phyloP scores from a whole-genome alignment of 148 eudicot species.

The Diospyros kaki region DNA sequence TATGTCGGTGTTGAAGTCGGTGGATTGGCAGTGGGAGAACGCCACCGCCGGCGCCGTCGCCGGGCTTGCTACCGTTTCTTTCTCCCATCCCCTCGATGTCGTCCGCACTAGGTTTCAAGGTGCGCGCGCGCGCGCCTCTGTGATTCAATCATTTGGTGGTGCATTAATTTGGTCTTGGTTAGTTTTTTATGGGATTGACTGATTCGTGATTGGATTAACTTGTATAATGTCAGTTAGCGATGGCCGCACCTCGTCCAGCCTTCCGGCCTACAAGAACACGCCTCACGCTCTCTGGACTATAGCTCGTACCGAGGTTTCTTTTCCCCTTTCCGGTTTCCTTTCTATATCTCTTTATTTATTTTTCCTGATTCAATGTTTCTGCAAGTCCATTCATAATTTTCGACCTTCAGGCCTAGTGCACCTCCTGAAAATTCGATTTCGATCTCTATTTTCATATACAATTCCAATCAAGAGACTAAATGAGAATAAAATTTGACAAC shows the following conservation, averaged over 20 bases:
- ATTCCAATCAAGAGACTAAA: neutral
- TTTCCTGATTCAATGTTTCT: too few species aligned
- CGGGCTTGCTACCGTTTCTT: slow-evolving; percentile 77
- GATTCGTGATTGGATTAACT: too few species aligned
- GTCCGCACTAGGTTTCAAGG: slow-evolving; percentile 98
- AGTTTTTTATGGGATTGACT: neutral
- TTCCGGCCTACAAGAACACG: slow-evolving; percentile 78
- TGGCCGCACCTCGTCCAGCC: slow-evolving; percentile 48
- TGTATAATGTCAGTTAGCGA: slow-evolving; percentile 52
- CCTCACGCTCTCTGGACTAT: slow-evolving; percentile 88
- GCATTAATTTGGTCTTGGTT: neutral
- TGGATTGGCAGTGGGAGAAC: slow-evolving; percentile 84
- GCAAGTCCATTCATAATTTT: too few species aligned
- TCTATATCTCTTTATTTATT: neutral
- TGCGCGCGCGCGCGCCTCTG: neutral
- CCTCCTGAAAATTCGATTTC: too few species aligned
- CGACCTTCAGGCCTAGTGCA: too few species aligned
- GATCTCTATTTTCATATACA: too few species aligned
- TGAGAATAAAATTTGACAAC: neutral
- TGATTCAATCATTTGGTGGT: neutral
- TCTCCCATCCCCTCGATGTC: slow-evolving; percentile 93
- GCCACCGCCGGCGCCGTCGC: slow-evolving; percentile 83
- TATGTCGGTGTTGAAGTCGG: slow-evolving; percentile 24
- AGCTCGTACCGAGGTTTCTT: slow-evolving; percentile 71
- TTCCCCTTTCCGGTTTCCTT: neutral